These are phyloP conservation scores for Apiotrichum brassicae DNA, from an alignment of 1,284 basidiomycete species.

Conservation along the genomic window DNA sequence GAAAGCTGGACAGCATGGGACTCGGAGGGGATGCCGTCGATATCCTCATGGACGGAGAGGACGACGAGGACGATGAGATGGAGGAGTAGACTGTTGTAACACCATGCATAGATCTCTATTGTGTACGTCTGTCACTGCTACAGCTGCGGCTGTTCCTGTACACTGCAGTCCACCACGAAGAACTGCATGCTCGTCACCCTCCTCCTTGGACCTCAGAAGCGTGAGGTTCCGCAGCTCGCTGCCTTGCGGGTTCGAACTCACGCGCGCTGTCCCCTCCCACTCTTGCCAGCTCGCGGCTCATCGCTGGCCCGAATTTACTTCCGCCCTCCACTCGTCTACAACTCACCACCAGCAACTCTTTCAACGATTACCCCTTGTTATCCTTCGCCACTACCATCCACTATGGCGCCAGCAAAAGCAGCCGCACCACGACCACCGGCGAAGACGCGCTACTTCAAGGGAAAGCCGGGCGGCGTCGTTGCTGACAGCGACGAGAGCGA, in stretches of 20 bases:
- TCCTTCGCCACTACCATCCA: not conserved
- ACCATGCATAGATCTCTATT: slow-evolving; percentile 2
- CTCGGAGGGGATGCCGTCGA: slow-evolving; percentile 11
- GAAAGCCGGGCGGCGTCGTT: slow-evolving; percentile 36
- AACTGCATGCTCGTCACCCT: not conserved
- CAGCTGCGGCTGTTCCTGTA: not conserved
- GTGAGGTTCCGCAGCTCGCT: too few relatives aligned
- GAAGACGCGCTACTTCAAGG: slow-evolving; percentile 41
- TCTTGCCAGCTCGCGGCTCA: too few relatives aligned
- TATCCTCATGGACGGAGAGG: slow-evolving; percentile 13
- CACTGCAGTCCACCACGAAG: too few relatives aligned
- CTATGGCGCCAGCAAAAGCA: not conserved
- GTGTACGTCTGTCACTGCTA: not conserved
- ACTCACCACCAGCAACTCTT: not conserved
- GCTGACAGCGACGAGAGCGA: slow-evolving; percentile 28
- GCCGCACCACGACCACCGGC: slow-evolving; percentile 7
- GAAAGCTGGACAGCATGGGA: slow-evolving; percentile 31
- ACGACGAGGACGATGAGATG: slow-evolving; percentile 13
- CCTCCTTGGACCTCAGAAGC: not conserved
- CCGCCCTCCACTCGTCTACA: not conserved
- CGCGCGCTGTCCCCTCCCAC: too few relatives aligned
- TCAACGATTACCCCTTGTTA: too few relatives aligned
- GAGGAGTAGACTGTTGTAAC: slow-evolving; percentile 10
- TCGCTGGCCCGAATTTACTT: not conserved
- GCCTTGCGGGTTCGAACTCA: too few relatives aligned